Evolutionary conservation across 768 basidiomycete species (phyloP), one percentile per base, ranked within the genome.

Genomic region (Xerocomus brunneocitrinus): DNA sequence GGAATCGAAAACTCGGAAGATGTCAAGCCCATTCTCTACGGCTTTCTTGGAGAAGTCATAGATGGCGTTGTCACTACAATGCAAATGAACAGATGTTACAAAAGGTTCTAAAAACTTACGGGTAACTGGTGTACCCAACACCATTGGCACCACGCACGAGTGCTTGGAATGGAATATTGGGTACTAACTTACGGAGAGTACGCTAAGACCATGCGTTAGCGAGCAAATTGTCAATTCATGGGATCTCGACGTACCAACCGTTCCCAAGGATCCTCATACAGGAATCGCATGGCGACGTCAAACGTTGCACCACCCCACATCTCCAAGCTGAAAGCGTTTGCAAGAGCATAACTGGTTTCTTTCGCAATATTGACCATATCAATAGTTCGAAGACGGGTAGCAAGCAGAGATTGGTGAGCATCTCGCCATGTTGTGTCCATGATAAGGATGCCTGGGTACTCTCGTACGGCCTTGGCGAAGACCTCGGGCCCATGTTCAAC

Each of bases 391-490:
- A 99, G 79, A 56, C 97, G 89, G 28, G 97, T 99, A 43, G 97
- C 97, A 52, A 99, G 84, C 34, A 99, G 80, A 28, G 94, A 97
- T 72, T 99, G 97, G 71, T 99, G 97, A 24, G 97, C 97, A 66
- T 99, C 97, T 70, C 97, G 90, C 95, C 97, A 98, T 2, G 95
- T 98, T 28, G 95, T 98, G 73, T 99, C 91, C 92, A 94, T 93
- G 73, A 97, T 95, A 57, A 98, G 80, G 51, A 84, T 86, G 52
- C 97, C 97, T 49, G 91, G 91, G 73, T 99, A 98, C 58, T 87
- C 89, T 62, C 97, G 87, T 52, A 98, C 92, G 38, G 97, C 97
- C 74, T 94, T 97, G 47, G 97, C 97, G 67, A 99, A 99, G 2
- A 91, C 97, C 71, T 94, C 97, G 10, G 97, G 97, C 24, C 97